Percentiles rank a stretch among this genome's conserved stretches.
These are phyloP conservation scores for Chytriomyces hyalinus DNA, from an alignment of 192 early-diverging fungal genomes.

Conservation along the genomic window DNA sequence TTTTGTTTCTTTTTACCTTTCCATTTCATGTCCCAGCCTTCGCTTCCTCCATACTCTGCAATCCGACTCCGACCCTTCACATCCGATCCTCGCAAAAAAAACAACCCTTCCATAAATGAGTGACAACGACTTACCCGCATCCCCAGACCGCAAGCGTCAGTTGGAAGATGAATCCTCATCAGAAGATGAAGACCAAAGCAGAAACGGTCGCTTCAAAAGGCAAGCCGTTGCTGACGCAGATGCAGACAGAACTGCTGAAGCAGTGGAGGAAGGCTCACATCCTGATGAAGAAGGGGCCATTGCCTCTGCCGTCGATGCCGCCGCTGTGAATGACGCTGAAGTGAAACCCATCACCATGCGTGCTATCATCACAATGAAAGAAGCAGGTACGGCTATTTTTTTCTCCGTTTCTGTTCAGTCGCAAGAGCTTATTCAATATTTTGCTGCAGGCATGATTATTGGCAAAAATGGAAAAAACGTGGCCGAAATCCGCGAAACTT, in stretches of 20 bases:
- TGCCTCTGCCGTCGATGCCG: not conserved
- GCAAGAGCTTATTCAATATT: not conserved
- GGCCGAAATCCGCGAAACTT: conserved; percentile 79
- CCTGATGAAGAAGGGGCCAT: not conserved
- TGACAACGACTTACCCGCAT: conserved; percentile 14
- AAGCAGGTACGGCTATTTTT: conserved; percentile 67
- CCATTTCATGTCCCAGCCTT: conserved; percentile 1
- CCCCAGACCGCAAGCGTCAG: conserved; percentile 50
- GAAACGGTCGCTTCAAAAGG: conserved; percentile 42
- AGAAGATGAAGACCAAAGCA: conserved; percentile 31
- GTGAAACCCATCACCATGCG: conserved; percentile 69
- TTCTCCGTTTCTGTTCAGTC: not conserved
- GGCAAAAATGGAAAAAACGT: conserved; percentile 83
- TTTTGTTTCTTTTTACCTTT: not conserved
- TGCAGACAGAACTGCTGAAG: not conserved
- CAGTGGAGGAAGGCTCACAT: not conserved
- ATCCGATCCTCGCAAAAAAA: conserved; percentile 1
- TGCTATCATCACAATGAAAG: conserved; percentile 90
- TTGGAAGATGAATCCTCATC: conserved; percentile 46
- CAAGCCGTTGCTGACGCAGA: conserved; percentile 38
- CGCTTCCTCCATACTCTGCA: not conserved
- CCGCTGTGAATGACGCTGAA: conserved; percentile 15
- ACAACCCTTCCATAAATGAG: not conserved
- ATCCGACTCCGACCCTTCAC: not conserved
- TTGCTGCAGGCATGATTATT: conserved; percentile 59